Conservation (phyloP, 164 flowering plant species). For the Kalanchoe fedtschenkoi region DNA sequence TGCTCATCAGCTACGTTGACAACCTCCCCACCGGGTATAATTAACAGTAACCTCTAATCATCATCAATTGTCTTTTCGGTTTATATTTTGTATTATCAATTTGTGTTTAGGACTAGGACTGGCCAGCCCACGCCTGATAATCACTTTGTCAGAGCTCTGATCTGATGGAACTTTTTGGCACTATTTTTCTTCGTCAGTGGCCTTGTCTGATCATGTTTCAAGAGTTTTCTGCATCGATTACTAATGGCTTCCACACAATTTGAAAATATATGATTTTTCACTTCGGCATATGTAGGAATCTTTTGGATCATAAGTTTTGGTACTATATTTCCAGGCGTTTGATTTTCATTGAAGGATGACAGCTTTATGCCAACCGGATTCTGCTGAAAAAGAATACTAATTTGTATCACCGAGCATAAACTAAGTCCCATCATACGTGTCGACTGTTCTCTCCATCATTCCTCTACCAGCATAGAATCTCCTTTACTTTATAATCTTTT, state of each 20-base stretch:
- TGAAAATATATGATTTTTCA: neutral
- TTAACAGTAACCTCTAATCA: neutral
- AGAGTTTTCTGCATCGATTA: neutral
- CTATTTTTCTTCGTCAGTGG: neutral
- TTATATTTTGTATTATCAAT: neutral
- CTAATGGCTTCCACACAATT: neutral
- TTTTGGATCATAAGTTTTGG: neutral
- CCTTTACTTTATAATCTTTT: too few relatives aligned
- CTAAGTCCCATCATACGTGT: too few relatives aligned
- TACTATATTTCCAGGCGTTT: neutral
- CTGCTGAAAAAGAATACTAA: neutral
- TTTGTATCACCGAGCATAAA: neutral
- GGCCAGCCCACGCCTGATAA: neutral
- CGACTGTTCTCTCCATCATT: too few relatives aligned
- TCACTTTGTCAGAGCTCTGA: too few relatives aligned
- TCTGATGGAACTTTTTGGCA: neutral
- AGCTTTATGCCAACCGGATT: conserved; percentile 1
- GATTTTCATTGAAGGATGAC: neutral
- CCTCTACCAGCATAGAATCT: too few relatives aligned
- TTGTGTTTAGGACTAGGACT: neutral
- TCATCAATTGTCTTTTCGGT: neutral
- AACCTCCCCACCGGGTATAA: conserved; percentile 85
- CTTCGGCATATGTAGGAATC: neutral
- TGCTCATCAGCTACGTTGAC: conserved; percentile 88
- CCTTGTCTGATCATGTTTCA: neutral